Conservation (phyloP, 2,329 filamentous ascomycete species). For the Diplodia mutila region DNA sequence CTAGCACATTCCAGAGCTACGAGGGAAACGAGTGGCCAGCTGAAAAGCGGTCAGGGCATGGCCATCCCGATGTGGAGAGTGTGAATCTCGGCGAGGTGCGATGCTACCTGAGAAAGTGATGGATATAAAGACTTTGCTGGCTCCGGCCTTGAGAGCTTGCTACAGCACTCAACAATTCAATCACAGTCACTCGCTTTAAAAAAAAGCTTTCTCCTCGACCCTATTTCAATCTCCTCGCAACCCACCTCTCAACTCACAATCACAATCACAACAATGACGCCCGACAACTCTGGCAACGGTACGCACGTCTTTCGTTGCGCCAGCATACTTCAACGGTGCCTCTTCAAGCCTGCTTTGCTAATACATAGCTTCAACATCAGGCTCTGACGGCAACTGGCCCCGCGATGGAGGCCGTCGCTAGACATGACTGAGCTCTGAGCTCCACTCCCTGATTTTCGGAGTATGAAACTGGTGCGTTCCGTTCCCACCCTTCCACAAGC, state of each 20-base stretch:
- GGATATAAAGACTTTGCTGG: not conserved
- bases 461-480: not conserved
- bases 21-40: not conserved
- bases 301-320: not conserved
- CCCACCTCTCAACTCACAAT: not conserved
- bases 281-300: slow-evolving; percentile 8
- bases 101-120: not conserved
- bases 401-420: slow-evolving; percentile 4
- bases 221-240: not conserved
- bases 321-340: not conserved
- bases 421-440: not conserved
- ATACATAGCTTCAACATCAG: not conserved
- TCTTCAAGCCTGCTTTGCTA: not conserved
- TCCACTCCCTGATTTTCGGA: not conserved
- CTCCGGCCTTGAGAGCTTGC: not conserved
- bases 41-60: not conserved
- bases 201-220: not conserved
- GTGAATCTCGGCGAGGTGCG: not conserved
- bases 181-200: not conserved
- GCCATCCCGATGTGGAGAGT: slow-evolving; percentile 1
- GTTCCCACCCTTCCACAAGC: not conserved
- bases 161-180: not conserved
- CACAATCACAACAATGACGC: not conserved
- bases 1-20: slow-evolving; percentile 1
- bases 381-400: not conserved